These are phyloP conservation scores for Gracilaria domingensis DNA, from an alignment of 23 red algal genomes.

Conservation along the genomic window DNA sequence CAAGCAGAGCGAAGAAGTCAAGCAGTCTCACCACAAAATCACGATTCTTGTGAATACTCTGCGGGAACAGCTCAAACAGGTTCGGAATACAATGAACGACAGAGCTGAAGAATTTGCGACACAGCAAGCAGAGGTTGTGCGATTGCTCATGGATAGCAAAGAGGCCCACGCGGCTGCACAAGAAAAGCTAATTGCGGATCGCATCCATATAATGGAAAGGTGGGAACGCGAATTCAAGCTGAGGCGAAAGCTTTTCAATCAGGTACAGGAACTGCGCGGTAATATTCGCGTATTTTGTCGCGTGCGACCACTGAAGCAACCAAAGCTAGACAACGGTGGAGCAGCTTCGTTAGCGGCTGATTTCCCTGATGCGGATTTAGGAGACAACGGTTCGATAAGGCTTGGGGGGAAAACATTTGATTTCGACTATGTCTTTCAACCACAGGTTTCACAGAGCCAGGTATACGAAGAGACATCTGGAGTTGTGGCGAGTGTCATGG, in stretches of 20 bases:
- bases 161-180: slow-evolving; percentile 31
- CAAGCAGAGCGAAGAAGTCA: slow-evolving; percentile 39
- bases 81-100: slow-evolving; percentile 46
- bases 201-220: background rate
- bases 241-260: slow-evolving; percentile 92
- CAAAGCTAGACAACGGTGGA: background rate
- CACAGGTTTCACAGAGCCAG: slow-evolving; percentile 52
- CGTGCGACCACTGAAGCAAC: slow-evolving; percentile 70
- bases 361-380: slow-evolving; percentile 54
- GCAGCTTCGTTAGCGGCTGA: slow-evolving; percentile 9
- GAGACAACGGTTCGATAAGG: slow-evolving; percentile 44
- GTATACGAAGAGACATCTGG: slow-evolving; percentile 92
- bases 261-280: slow-evolving; percentile 92
- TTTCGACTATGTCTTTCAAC: slow-evolving; percentile 94
- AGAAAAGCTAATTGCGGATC: slow-evolving; percentile 43
- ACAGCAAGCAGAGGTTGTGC: slow-evolving; percentile 52
- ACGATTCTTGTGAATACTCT: slow-evolving; percentile 28
- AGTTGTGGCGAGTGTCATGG: slow-evolving; percentile 84
- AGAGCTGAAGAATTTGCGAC: slow-evolving; percentile 55
- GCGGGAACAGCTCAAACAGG: slow-evolving; percentile 30
- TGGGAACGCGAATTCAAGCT: slow-evolving; percentile 84
- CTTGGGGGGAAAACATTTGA: slow-evolving; percentile 76
- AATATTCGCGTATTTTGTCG: slow-evolving; percentile 99
- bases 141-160: slow-evolving; percentile 60
- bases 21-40: slow-evolving; percentile 31